These are phyloP conservation scores for Leishmania tarentolae DNA, from an alignment of 208 protist genomes.

Conservation along the genomic window DNA sequence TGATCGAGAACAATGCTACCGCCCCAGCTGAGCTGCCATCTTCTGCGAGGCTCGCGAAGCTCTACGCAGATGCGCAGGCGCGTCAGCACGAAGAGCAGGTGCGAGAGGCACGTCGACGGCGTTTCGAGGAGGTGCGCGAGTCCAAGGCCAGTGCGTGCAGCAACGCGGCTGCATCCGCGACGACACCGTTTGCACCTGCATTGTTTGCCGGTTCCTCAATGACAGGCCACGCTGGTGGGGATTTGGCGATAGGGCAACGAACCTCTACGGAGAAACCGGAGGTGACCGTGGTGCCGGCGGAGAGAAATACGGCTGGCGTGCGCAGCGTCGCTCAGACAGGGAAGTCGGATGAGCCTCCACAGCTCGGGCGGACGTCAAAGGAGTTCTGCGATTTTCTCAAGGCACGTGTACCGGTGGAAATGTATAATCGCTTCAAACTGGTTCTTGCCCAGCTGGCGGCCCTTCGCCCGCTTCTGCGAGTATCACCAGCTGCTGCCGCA, in stretches of 20 bases:
- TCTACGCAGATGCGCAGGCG: conserved; percentile 35
- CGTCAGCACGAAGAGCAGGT: conserved; percentile 19
- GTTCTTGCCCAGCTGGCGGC: conserved; percentile 58
- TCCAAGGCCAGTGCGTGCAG: conserved; percentile 6
- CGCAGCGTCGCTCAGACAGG: background rate
- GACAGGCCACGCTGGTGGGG: background rate
- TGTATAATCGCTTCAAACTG: conserved; percentile 67
- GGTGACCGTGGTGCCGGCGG: background rate
- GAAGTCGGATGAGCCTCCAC: background rate
- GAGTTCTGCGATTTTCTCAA: conserved; percentile 89
- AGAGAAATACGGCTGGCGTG: background rate
- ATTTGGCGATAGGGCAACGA: background rate
- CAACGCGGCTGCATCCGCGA: background rate
- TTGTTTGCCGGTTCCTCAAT: background rate
- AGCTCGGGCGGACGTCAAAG: conserved; percentile 57
- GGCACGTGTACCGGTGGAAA: conserved; percentile 38
- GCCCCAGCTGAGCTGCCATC: conserved; percentile 15
- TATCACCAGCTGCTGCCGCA: conserved; percentile 6
- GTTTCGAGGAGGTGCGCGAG: conserved; percentile 37
- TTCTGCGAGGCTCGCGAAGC: conserved; percentile 36
- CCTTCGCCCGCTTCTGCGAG: conserved; percentile 23
- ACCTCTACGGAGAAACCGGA: background rate
- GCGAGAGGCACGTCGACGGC: conserved; percentile 23
- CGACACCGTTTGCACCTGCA: conserved; percentile 2
- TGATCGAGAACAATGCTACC: background rate